Percentiles rank a stretch among this genome's conserved stretches.
phyloP scores from a whole-genome alignment of 2,329 filamentous ascomycete genomes.

The Scortechinia acanthostroma region DNA sequence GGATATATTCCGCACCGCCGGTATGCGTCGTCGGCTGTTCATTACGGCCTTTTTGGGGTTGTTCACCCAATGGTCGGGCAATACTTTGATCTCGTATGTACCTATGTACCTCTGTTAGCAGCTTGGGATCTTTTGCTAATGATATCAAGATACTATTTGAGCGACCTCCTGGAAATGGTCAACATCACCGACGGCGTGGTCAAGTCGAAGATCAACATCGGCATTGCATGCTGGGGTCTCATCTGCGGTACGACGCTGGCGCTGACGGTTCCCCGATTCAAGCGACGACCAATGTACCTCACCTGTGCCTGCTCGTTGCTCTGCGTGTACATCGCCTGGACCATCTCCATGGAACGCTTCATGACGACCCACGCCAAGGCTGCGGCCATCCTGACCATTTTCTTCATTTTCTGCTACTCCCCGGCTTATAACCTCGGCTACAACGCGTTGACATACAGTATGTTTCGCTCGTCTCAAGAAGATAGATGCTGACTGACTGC shows the following conservation, averaged over 20 bases:
- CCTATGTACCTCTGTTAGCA: too few species aligned
- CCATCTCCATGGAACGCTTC: conserved; percentile 33
- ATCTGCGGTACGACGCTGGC: conserved; percentile 29
- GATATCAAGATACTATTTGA: conserved; percentile 40
- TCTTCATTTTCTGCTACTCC: conserved; percentile 54
- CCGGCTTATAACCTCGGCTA: conserved; percentile 60
- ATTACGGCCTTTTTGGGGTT: conserved; percentile 3
- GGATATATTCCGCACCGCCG: too few species aligned
- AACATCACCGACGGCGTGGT: conserved; percentile 27
- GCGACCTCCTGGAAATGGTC: conserved; percentile 35
- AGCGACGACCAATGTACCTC: conserved; percentile 39
- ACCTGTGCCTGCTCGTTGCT: conserved; percentile 41
- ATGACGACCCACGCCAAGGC: conserved; percentile 20
- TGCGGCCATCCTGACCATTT: conserved; percentile 30
- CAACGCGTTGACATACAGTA: conserved; percentile 57
- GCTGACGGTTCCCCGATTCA: conserved; percentile 30
- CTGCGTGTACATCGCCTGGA: conserved; percentile 44
- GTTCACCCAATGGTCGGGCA: conserved; percentile 6
- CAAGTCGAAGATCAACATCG: conserved; percentile 37
- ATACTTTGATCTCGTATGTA: conserved; percentile 18
- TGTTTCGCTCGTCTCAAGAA: conserved; percentile 10
- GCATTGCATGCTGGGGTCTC: conserved; percentile 33
- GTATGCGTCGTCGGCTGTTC: too few species aligned
- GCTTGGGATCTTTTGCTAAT: too few species aligned
- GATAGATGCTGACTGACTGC: not conserved